phyloP scores from a whole-genome alignment of 257 asterid genomes.

The Anisodus tanguticus region DNA sequence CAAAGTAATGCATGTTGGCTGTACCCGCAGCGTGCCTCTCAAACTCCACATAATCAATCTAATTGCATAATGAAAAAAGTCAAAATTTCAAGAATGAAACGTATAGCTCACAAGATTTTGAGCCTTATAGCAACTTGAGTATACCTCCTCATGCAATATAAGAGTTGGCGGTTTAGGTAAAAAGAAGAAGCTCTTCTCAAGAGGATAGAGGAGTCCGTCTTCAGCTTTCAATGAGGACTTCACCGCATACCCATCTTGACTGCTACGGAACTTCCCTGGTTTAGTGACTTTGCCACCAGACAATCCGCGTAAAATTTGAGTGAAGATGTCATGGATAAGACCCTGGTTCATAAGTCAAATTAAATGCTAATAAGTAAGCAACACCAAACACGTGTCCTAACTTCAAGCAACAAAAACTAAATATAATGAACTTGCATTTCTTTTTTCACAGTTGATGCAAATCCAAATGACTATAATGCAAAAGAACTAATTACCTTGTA shows the following conservation, averaged over 20 bases:
- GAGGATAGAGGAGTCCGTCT: conserved; percentile 98
- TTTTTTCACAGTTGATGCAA: neutral
- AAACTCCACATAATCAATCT: conserved; percentile 97
- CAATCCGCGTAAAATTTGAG: conserved; percentile 78
- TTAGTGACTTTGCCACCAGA: conserved; percentile 91
- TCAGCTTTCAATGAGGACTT: conserved; percentile 99
- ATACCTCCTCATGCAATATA: conserved; percentile 94
- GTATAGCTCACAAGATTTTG: neutral
- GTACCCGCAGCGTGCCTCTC: conserved; percentile 98
- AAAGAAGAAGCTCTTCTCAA: conserved; percentile 98
- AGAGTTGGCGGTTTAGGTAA: conserved; percentile 97
- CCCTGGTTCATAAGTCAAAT: conserved; percentile 59
- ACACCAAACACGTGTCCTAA: neutral
- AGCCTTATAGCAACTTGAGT: neutral
- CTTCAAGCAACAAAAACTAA: neutral
- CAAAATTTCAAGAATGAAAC: conserved; percentile 33
- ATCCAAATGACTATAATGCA: neutral
- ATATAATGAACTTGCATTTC: conserved; percentile 4
- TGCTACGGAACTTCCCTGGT: conserved; percentile 92
- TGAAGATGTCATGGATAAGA: conserved; percentile 74
- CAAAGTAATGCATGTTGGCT: conserved; percentile 95
- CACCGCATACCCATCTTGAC: conserved; percentile 88
- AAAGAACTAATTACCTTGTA: conserved; percentile 55
- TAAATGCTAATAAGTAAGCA: neutral
- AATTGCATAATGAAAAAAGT: conserved; percentile 23